Percentiles rank a stretch among this genome's conserved stretches.
Evolutionary conservation across 2,329 filamentous ascomycete species (phyloP).

Genomic region (Zasmidium cellare): DNA sequence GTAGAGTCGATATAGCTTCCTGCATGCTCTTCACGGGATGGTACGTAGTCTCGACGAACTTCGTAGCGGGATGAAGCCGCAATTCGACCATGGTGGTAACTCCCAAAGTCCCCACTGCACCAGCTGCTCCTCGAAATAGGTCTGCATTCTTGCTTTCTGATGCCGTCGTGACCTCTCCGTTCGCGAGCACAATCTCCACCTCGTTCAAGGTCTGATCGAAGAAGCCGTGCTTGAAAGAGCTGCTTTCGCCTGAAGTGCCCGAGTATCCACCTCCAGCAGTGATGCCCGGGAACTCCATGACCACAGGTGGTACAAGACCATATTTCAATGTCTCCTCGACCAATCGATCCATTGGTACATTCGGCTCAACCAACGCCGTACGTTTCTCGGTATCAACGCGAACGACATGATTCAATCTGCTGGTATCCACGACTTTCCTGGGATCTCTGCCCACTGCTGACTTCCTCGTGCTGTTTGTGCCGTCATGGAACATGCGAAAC

Average conservation of each 20-base stretch:
- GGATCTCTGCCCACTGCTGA: conserved; percentile 34
- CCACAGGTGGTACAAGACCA: conserved; percentile 63
- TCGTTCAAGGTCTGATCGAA: conserved; percentile 63
- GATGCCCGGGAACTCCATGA: conserved; percentile 73
- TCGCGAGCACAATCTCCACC: conserved; percentile 65
- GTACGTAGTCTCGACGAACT: conserved; percentile 53
- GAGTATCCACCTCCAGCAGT: conserved; percentile 69
- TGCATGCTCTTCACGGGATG: conserved; percentile 43
- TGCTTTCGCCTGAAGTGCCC: conserved; percentile 68
- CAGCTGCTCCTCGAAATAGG: conserved; percentile 65
- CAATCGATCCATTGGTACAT: conserved; percentile 67
- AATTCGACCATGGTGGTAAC: conserved; percentile 60
- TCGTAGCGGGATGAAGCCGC: conserved; percentile 46
- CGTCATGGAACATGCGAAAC: conserved; percentile 76
- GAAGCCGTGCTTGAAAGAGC: conserved; percentile 66
- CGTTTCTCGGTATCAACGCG: conserved; percentile 54
- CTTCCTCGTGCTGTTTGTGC: conserved; percentile 72
- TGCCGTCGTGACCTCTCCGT: conserved; percentile 57
- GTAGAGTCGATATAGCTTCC: conserved; percentile 44
- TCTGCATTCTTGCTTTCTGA: conserved; percentile 58
- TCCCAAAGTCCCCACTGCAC: conserved; percentile 67
- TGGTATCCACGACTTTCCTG: conserved; percentile 63
- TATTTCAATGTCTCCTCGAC: conserved; percentile 58
- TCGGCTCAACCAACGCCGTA: conserved; percentile 68
- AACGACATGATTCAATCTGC: conserved; percentile 62